Base-by-base conservation (phyloP, 225 moss, liverwort and hornwort species). In the Sphagnum tenellum region DNA sequence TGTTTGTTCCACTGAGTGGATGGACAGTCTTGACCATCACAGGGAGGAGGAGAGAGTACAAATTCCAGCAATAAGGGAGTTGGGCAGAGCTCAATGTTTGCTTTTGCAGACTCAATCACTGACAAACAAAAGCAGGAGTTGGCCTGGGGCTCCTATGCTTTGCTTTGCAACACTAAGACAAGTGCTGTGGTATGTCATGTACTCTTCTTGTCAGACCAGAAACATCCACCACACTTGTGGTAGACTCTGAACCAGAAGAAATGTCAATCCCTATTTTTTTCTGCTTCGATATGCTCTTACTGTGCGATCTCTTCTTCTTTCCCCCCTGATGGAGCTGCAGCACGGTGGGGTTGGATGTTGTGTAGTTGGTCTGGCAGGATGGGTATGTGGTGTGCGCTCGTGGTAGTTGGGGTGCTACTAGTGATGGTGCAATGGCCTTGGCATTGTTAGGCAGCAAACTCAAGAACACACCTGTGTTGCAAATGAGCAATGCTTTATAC, bases 141-240 rank as follows among this genome's bases (percentile, higher is more conserved):
- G 73, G 86, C 86, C 9, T 86, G 86, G 86, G 76, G 80, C 50
- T 74, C 86, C 47, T 86, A 80, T 68, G 80, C 80, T 70, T 64
- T 86, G 46, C 77, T 86, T 61, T 78, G 77, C 55, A 86, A 86
- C 55, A 77, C 83, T 47, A 83, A 71, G 63, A 72, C 83, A 13
- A 83, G 58, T 59, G 72, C 70, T 61, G 52, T 83, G 75, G 86
- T 86, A 76, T 67, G 71, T 29, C 29, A 29, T 29, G 29, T 29
- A 29, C 29, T 29, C 29, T 29, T 29, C 29, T 29, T 1, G 29
- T 29, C 29, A 29, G 29, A 29, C 29, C 29, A 29, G 29, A 29
- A 29, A 29, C 29, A 29, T 29, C 29, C 29, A 29, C 29, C 29
- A 29, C 29, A 29, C 29, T 29, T 29, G 29, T 29, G 29, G 29